A percentile compares a stretch with the other conserved stretches of the same genome.
phyloP scores from a whole-genome alignment of 352 stramenopile species.

The Globisporangium rhizosaccharum region DNA sequence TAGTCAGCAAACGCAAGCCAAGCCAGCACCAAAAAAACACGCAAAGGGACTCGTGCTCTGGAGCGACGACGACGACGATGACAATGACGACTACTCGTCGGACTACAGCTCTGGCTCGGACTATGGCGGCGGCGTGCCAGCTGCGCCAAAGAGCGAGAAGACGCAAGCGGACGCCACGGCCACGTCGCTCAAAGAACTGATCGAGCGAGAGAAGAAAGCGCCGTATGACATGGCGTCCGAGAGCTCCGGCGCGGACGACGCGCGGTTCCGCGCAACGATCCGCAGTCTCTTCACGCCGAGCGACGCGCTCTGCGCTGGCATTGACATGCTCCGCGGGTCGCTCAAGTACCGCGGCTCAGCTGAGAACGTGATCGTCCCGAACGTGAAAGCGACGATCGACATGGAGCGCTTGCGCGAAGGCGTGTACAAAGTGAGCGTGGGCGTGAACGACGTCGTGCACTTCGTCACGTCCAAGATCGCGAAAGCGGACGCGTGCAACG shows the following conservation, averaged over 20 bases:
- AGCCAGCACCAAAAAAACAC: slow-evolving; percentile 6
- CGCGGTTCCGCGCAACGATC: slow-evolving; percentile 58
- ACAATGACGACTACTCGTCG: slow-evolving; percentile 53
- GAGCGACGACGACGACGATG: slow-evolving; percentile 58
- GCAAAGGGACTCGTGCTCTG: slow-evolving; percentile 43
- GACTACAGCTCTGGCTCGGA: slow-evolving; percentile 20
- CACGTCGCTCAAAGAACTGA: slow-evolving; percentile 4
- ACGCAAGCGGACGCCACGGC: not conserved
- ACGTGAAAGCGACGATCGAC: slow-evolving; percentile 62
- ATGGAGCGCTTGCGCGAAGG: slow-evolving; percentile 59
- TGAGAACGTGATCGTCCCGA: slow-evolving; percentile 46
- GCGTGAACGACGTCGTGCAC: slow-evolving; percentile 60
- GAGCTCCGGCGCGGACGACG: slow-evolving; percentile 32
- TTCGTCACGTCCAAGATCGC: slow-evolving; percentile 29
- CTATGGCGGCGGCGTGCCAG: slow-evolving; percentile 22
- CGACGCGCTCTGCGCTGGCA: slow-evolving; percentile 58
- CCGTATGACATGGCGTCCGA: slow-evolving; percentile 53
- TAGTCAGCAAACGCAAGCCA: not conserved
- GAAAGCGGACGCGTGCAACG: slow-evolving; percentile 64
- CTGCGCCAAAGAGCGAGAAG: slow-evolving; percentile 21
- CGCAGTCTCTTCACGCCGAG: slow-evolving; percentile 67
- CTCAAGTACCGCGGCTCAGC: slow-evolving; percentile 56
- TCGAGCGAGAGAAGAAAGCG: slow-evolving; percentile 29
- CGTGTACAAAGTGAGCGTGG: slow-evolving; percentile 48
- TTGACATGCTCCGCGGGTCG: slow-evolving; percentile 41